These are phyloP conservation scores for Beauveria medogensis DNA, from an alignment of 2,329 filamentous ascomycete species.

Conservation along the genomic window DNA sequence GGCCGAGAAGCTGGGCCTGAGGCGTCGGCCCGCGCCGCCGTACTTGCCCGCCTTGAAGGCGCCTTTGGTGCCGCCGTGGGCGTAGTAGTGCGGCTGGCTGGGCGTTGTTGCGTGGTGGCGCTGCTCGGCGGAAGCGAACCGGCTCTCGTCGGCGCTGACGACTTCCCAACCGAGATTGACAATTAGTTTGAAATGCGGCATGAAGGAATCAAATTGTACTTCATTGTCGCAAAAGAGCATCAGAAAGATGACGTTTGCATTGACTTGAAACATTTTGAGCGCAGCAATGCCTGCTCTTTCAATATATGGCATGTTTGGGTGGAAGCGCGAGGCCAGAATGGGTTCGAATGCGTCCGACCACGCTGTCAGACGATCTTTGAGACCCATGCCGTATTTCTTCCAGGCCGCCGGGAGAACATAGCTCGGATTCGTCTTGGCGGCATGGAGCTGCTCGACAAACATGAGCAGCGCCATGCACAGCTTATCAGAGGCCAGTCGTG, in stretches of 20 bases:
- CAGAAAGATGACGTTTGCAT: conserved; percentile 47
- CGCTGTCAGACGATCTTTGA: conserved; percentile 41
- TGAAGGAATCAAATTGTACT: conserved; percentile 48
- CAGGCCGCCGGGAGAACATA: conserved; percentile 42
- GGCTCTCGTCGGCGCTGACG: conserved; percentile 48
- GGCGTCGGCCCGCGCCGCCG: conserved; percentile 35
- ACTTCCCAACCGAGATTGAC: conserved; percentile 51
- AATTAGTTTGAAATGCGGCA: conserved; percentile 43
- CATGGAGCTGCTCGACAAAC: conserved; percentile 47
- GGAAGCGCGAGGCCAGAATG: conserved; percentile 41
- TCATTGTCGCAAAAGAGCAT: conserved; percentile 55
- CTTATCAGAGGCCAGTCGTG: conserved; percentile 47
- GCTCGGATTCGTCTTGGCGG: conserved; percentile 42
- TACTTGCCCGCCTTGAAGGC: conserved; percentile 34
- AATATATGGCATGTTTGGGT: conserved; percentile 41
- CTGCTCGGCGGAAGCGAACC: conserved; percentile 34
- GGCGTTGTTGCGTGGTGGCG: conserved; percentile 22
- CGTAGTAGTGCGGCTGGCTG: background rate
- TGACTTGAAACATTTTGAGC: conserved; percentile 55
- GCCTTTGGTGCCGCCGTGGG: conserved; percentile 16
- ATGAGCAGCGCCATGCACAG: conserved; percentile 49
- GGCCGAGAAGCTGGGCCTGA: conserved; percentile 55
- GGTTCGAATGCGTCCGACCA: conserved; percentile 51
- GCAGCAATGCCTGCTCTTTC: conserved; percentile 53
- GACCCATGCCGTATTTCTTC: conserved; percentile 38